Base-by-base conservation (phyloP, 345 rosid species). In the Noccaea bulbosa region DNA sequence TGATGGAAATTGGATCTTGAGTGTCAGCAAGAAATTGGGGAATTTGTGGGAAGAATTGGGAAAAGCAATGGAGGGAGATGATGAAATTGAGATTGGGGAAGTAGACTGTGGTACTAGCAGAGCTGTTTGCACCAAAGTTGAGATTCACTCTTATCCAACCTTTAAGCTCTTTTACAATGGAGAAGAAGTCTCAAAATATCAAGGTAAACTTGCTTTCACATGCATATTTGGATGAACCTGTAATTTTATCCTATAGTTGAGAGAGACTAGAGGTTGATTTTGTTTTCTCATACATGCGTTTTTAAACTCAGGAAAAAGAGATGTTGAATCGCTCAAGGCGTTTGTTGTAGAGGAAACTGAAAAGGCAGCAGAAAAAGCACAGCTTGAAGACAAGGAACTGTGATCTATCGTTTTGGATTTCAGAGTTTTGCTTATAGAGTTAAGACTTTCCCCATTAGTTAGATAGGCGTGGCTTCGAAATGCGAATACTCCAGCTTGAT, bases 31-130 rank as follows among this genome's bases (percentile, higher is more conserved):
- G 84, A 91, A 88, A 65, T 75, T 94, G 81, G 96, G 99, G 50
- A 72, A 88, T 0, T 78, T 94, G 71, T 94, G 99, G 99, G 99
- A 89, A 71, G 96, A 94, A 33, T 38, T 94, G 40, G 99, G 96
- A 41, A 85, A 83, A 70, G 84, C 77, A 55, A 89, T 91, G 95
- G 99, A 94, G 57, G 93, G 91, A 49, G 95, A 87, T 61, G 96
- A 89, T 69, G 97, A 89, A 53, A 94, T 94, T 52, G 99, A 94
- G 91, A 80, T 89, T 35, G 99, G 99, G 32, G 97, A 91, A 82
- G 97, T 94, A 56, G 97, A 94, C 54, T 94, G 99, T 17, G 85
- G 86, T 41, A 41, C 75, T 2, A 87, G 90, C 75, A 94, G 91
- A 81, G 58, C 87, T 52, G 83, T 94, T 41, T 94, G 99, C 73